These are phyloP conservation scores for Diplodia intermedia DNA, from an alignment of 2,329 filamentous ascomycete species.

Conservation along the genomic window DNA sequence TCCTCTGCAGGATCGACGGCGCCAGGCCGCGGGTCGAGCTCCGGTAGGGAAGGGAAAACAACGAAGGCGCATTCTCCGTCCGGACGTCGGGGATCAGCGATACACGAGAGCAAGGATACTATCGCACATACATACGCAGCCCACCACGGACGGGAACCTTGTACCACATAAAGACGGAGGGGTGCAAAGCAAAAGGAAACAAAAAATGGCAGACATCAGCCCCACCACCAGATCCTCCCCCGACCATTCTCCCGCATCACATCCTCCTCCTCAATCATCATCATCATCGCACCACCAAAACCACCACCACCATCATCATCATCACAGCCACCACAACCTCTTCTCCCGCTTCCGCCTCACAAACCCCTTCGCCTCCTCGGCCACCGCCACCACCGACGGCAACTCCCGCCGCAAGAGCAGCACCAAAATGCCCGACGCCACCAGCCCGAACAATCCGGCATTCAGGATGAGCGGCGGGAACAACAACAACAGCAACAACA, in stretches of 20 bases:
- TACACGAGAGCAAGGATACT: background rate
- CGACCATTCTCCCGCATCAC: background rate
- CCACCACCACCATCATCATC: background rate
- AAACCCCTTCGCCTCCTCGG: constrained; percentile 4
- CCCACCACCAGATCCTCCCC: background rate
- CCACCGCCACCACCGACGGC: background rate
- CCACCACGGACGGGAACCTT: background rate
- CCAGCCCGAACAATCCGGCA: background rate
- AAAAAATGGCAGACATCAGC: background rate
- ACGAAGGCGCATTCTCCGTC: background rate
- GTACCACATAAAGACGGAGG: background rate
- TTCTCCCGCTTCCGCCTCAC: constrained; percentile 13
- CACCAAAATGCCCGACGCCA: background rate
- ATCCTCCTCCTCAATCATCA: background rate
- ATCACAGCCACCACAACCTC: background rate
- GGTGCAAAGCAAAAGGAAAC: background rate
- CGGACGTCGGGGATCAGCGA: background rate
- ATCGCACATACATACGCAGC: background rate
- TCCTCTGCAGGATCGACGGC: background rate
- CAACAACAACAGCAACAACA: background rate
- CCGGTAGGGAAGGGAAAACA: background rate
- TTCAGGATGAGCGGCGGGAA: constrained; percentile 4
- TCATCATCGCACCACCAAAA: background rate
- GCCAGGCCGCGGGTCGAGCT: background rate
- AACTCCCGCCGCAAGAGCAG: constrained; percentile 17